Conservation (phyloP, 148 eudicot genomes). For the Dysphania ambrosioides region DNA sequence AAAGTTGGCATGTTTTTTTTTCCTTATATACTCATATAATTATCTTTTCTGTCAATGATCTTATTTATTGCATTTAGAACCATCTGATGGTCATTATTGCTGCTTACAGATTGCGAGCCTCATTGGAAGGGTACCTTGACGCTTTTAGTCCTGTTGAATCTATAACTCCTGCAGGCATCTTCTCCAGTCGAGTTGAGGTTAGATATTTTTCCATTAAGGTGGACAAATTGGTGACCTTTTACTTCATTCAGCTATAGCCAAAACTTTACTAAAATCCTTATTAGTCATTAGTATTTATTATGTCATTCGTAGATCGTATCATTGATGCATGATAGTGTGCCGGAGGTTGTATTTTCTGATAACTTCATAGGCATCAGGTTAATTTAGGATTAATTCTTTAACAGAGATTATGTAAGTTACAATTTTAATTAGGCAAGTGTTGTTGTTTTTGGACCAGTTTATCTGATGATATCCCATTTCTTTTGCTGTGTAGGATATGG, state of each 20-base stretch:
- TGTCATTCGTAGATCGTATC: neutral
- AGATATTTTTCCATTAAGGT: conserved; percentile 26
- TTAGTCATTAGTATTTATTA: neutral
- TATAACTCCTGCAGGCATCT: conserved; percentile 79
- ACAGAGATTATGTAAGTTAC: neutral
- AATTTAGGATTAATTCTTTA: neutral
- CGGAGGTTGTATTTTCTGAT: neutral
- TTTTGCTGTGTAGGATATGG: conserved; percentile 34
- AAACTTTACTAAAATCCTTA: too few species aligned
- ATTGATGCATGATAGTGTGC: neutral
- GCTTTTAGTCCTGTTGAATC: conserved; percentile 73
- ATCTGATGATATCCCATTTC: conserved; percentile 6
- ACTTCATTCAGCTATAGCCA: conserved; percentile 12
- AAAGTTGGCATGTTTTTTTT: neutral
- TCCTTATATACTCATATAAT: neutral
- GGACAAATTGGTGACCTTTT: conserved; percentile 1
- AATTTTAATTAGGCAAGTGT: conserved; percentile 3
- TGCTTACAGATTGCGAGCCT: conserved; percentile 67
- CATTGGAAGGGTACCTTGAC: conserved; percentile 85
- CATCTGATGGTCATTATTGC: conserved; percentile 11
- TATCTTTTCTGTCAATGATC: neutral
- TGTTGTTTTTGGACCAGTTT: neutral
- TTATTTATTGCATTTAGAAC: neutral
- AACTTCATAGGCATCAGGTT: too few species aligned
- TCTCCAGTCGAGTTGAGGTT: conserved; percentile 76